Base-by-base conservation (phyloP, 1,284 basidiomycete species). In the Trichosporon asahii region DNA sequence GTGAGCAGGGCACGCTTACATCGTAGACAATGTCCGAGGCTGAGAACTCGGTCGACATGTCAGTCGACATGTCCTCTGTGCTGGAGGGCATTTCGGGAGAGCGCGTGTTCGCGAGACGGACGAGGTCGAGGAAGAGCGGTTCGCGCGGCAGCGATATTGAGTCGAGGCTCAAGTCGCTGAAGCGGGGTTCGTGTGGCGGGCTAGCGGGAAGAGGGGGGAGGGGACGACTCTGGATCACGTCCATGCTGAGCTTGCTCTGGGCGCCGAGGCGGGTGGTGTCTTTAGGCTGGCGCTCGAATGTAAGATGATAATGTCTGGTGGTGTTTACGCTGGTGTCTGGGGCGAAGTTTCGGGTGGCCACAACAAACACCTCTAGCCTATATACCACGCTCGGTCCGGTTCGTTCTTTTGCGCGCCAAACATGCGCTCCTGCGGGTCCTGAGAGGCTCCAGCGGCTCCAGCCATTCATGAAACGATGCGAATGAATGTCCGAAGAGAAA, bases 401-500 rank as follows among this genome's bases (percentile, higher is more conserved):
- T 11, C 29, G 5, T 1, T 15, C 18, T 9, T 31, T n/a, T 3
- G 18, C 12, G 57, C 29, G 29, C 31, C 27, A 29, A 61, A 31
- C 57, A 31, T 9, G 14, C 15, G 9, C 35, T 37, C 31, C 35
- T 37, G 35, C 35, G 11, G 11, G n/a, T n/a, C n/a, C n/a, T n/a
- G n/a, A n/a, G n/a, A n/a, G n/a, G n/a, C n/a, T n/a, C n/a, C n/a
- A n/a, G n/a, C n/a, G n/a, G n/a, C n/a, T 31, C 27, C 57, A 61
- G 57, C 57, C 57, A 61, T 61, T 61, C 57, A 61, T 61, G 57
- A 61, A 31, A 31, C 55, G 55, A 60, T 61, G 57, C 57, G 55
- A 57, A 7, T 31, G 57, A 31, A n/a, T 31, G 57, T 29, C 27
- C 57, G 57, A 61, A 33, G 7, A 61, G 29, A 61, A 31, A 60